Base-by-base conservation (phyloP, 257 asterid genomes). In the Solanum dulcamara region DNA sequence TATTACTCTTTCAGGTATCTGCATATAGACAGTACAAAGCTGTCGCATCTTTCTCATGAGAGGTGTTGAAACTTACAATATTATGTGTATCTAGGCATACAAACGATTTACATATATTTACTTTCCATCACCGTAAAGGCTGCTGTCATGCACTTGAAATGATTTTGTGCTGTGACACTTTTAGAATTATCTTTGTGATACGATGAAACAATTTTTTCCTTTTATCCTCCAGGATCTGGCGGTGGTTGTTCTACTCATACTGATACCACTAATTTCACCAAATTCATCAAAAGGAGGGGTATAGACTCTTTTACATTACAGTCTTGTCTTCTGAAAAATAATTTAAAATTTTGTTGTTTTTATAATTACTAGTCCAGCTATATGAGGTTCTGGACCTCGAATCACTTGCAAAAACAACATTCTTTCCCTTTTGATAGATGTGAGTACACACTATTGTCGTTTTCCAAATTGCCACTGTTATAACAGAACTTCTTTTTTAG, bases 211-310 rank as follows among this genome's bases (percentile, higher is more conserved):
- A 62, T 60, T 87, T 75, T 85, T 86, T 86, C 81, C 51, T 90
- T 86, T 67, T 48, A 77, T 37, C 74, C 80, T 46, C 24, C 91
- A 96, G 99, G 99, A 97, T 90, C 88, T 97, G 93, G 99, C 99
- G 30, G 99, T 97, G 90, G 99, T 97, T 90, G 99, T 97, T 86
- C 91, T 97, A 94, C 99, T 97, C 86, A 95, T 95, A 87, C 95
- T 97, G 81, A 94, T 97, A 90, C 99, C 99, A n/a, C 96, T 97
- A 75, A 90, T 97, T 86, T 97, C 99, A 62, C 99, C 99, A 79
- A 95, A 89, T 91, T 97, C 99, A 30, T 95, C 99, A 55, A 97
- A 95, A 91, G 99, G 99, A 95, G 99, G 98, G 99, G 99, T 97
- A 94, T 87, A 77, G 64, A 81, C 24, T 85, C 30, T 80, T 81